Base-by-base conservation (phyloP, 306 rosid genomes). In the Castanea mollissima region DNA sequence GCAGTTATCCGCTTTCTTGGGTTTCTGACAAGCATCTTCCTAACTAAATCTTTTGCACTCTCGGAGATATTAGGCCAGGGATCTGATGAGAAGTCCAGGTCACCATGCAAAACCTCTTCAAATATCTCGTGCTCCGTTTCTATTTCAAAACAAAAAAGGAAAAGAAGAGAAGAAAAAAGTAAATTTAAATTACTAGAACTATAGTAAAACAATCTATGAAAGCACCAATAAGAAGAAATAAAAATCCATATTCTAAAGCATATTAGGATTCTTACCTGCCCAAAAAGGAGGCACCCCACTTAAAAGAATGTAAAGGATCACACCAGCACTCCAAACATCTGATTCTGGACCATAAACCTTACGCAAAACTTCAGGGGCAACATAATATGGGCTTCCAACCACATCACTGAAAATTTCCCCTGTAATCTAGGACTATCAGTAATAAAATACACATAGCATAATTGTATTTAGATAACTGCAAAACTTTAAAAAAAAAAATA, bases 281-380 rank as follows among this genome's bases (percentile, higher is more conserved):
- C 97, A 94, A 86, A 92, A 94, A 69, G 98, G 98, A 87, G 98
- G 98, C 34, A 92, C 94, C 67, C 98, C 98, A 73, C 93, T n/a
- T 85, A 94, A 78, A 81, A 94, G 97, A 81, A 94, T 94, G 91
- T 86, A 94, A 80, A 92, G 27, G 65, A 94, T 94, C 41, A 94
- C 91, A 34, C 98, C 97, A 35, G 92, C 97, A 74, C 98, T 94
- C 98, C 98, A 94, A 70, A 94, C 93, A 86, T 94, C 97, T 51
- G 97, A 85, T 87, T 88, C 93, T 11, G 87, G 97, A 56, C 98
- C 97, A 82, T 91, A 92, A 58, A 34, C 86, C 84, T 85, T 88
- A 58, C 81, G 59, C 70, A 94, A 81, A 77, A 94, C 87, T 85
- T 94, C 98, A 16, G 98, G 98, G 2, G 98, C 98, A 75, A 94